Conservation (phyloP, 2,329 filamentous ascomycete species). For the Metarhizium anisopliae region DNA sequence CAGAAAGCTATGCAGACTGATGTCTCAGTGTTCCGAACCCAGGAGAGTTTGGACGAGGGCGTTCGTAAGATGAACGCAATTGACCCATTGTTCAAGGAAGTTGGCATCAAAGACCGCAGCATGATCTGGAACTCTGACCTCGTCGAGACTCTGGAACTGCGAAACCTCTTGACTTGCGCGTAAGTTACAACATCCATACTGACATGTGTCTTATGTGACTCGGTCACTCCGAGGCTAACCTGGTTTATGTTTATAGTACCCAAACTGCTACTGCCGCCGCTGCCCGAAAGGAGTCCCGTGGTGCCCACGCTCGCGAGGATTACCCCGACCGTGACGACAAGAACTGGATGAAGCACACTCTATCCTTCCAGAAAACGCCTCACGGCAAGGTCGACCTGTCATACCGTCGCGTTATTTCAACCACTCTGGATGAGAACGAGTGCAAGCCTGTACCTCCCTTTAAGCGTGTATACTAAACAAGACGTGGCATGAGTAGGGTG, state of each 20-base stretch:
- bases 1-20: conserved; percentile 98
- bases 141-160: conserved; percentile 89
- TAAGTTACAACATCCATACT: conserved; percentile 40
- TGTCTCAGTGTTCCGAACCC: conserved; percentile 91
- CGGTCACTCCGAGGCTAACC: neutral
- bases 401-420: conserved; percentile 75
- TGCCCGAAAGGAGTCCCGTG: conserved; percentile 93
- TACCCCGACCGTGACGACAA: conserved; percentile 90
- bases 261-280: conserved; percentile 89
- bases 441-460: conserved; percentile 95
- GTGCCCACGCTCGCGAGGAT: conserved; percentile 94
- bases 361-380: conserved; percentile 89
- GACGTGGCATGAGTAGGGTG: neutral
- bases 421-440: conserved; percentile 88
- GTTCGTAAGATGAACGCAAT: conserved; percentile 80
- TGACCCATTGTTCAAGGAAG: conserved; percentile 68
- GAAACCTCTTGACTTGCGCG: conserved; percentile 95
- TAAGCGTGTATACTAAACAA: conserved; percentile 75
- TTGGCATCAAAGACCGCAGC: conserved; percentile 95
- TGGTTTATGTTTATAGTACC: conserved; percentile 37
- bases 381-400: conserved; percentile 79
- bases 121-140: conserved; percentile 99
- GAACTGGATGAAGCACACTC: conserved; percentile 99
- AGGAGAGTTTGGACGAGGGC: conserved; percentile 89
- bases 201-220: neutral